phyloP scores from a whole-genome alignment of 768 basidiomycete genomes.

The Tylopilus subfusipes region DNA sequence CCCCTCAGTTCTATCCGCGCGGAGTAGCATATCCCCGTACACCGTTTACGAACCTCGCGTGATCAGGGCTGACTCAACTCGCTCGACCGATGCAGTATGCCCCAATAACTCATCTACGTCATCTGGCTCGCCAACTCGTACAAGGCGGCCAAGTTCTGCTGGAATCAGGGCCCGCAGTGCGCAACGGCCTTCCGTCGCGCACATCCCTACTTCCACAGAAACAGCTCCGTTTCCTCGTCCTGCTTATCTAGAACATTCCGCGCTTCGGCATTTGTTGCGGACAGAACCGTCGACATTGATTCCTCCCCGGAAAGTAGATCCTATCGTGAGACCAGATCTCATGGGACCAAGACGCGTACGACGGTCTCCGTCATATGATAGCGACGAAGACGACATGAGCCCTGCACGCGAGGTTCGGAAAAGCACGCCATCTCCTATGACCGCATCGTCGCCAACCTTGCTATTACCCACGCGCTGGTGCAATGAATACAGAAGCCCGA shows the following conservation, averaged over 20 bases:
- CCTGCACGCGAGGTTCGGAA: slow-evolving; percentile 42
- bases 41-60: slow-evolving; percentile 61
- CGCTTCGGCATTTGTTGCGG: slow-evolving; percentile 65
- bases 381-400: slow-evolving; percentile 64
- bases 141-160: slow-evolving; percentile 45
- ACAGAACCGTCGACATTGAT: slow-evolving; percentile 42
- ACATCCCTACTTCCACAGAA: slow-evolving; percentile 30
- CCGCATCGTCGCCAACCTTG: slow-evolving; percentile 39
- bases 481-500: slow-evolving; percentile 57
- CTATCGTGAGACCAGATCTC: slow-evolving; percentile 20
- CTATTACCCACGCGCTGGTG: slow-evolving; percentile 77
- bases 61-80: slow-evolving; percentile 52
- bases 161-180: slow-evolving; percentile 24
- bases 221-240: slow-evolving; percentile 56
- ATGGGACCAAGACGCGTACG: slow-evolving; percentile 18
- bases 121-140: slow-evolving; percentile 42
- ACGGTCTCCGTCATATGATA: slow-evolving; percentile 49
- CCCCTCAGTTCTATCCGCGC: slow-evolving; percentile 30
- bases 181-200: slow-evolving; percentile 27
- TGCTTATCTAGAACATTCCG: slow-evolving; percentile 72
- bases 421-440: slow-evolving; percentile 20
- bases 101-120: slow-evolving; percentile 36
- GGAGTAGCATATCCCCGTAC: slow-evolving; percentile 31
- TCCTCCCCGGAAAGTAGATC: slow-evolving; percentile 39
- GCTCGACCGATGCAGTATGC: slow-evolving; percentile 42